Conservation (phyloP, 208 protist species). For the Wallacemonas sp. region DNA sequence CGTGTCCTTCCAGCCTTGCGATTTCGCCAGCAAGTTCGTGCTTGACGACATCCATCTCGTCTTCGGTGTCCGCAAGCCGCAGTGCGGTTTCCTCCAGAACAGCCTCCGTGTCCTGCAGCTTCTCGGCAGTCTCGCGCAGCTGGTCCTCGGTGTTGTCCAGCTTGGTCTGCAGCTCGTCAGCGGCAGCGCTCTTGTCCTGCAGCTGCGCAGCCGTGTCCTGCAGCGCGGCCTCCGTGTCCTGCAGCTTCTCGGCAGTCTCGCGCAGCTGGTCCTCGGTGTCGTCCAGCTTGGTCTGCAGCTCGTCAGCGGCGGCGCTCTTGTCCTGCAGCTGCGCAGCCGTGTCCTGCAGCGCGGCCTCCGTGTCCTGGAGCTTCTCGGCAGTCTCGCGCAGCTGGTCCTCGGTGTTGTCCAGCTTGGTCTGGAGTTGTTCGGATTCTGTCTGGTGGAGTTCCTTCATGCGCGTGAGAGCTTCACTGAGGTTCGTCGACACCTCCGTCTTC, state of each 20-base stretch:
- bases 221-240: conserved; percentile 22
- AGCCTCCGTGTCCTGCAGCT: conserved; percentile 6
- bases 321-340: conserved; percentile 23
- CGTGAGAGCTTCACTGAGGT: conserved; percentile 1
- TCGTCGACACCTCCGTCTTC: not conserved
- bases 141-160: conserved; percentile 22
- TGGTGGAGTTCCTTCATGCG: conserved; percentile 8
- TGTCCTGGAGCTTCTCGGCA: conserved; percentile 22
- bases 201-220: conserved; percentile 17
- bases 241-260: conserved; percentile 19
- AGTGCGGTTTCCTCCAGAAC: conserved; percentile 1
- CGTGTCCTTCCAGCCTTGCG: conserved; percentile 9
- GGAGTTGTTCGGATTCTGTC: conserved; percentile 13
- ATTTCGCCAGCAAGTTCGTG: conserved; percentile 13
- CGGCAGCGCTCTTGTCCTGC: conserved; percentile 14
- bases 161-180: conserved; percentile 10
- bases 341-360: conserved; percentile 15
- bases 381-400: conserved; percentile 26
- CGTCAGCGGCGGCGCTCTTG: conserved; percentile 10
- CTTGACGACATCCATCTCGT: conserved; percentile 7
- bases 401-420: conserved; percentile 25
- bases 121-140: conserved; percentile 11
- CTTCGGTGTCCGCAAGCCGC: conserved; percentile 7
- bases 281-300: conserved; percentile 29
- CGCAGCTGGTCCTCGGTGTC: conserved; percentile 21